Conservation (phyloP, 2,329 filamentous ascomycete genomes). For the Cladophialophora psammophila region DNA sequence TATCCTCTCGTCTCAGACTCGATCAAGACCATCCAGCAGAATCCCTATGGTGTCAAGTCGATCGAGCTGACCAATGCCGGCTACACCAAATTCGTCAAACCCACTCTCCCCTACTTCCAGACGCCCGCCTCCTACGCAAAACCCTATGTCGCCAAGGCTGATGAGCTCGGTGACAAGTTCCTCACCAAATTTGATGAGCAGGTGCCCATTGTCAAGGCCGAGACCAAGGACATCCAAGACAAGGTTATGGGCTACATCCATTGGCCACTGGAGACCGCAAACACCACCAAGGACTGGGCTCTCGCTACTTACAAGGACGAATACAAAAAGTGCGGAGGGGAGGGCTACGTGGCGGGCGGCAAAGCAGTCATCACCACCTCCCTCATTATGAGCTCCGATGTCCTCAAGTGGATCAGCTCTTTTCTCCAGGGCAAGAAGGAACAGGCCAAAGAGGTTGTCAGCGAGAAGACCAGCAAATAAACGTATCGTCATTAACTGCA, state of each 20-base stretch:
- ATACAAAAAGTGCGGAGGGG: constrained; percentile 58
- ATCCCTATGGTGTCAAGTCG: constrained; percentile 84
- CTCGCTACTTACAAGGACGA: constrained; percentile 53
- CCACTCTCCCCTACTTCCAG: constrained; percentile 77
- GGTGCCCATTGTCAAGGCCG: constrained; percentile 78
- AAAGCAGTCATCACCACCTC: constrained; percentile 75
- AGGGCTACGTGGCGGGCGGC: constrained; percentile 70
- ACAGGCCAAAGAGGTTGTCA: constrained; percentile 60
- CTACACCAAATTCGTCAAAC: constrained; percentile 78
- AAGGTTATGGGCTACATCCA: constrained; percentile 68
- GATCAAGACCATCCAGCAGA: constrained; percentile 78
- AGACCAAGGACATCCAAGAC: constrained; percentile 72
- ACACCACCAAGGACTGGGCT: constrained; percentile 60
- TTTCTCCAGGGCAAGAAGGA: constrained; percentile 69
- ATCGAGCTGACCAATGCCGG: constrained; percentile 76
- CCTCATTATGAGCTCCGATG: constrained; percentile 71
- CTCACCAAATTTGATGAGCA: constrained; percentile 72
- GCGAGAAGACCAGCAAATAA: constrained; percentile 37
- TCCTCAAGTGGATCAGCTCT: constrained; percentile 66
- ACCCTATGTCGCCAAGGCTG: constrained; percentile 84
- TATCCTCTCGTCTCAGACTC: constrained; percentile 85
- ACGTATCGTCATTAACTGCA: background rate
- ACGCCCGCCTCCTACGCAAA: constrained; percentile 82
- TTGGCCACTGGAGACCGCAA: constrained; percentile 69
- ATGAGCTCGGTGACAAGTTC: constrained; percentile 76